phyloP scores from a whole-genome alignment of 306 rosid species.

The Cucurbita ficifolia region DNA sequence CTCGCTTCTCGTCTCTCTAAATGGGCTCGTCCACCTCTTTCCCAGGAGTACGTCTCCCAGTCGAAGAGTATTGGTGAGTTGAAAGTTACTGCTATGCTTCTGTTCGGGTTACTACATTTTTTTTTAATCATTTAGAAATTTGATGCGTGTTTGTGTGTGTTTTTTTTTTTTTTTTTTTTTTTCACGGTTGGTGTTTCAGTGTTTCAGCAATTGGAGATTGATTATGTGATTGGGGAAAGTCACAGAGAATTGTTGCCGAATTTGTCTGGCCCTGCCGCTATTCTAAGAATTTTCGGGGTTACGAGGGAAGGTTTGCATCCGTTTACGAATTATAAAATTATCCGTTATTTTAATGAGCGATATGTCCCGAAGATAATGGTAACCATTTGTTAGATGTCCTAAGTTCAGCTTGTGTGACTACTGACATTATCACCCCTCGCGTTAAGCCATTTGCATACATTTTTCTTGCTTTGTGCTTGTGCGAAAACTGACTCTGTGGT shows the following conservation, averaged over 20 bases:
- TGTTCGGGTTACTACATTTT: conserved; percentile 22
- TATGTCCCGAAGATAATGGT: neutral
- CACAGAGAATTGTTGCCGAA: conserved; percentile 48
- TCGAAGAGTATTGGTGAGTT: conserved; percentile 50
- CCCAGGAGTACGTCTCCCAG: conserved; percentile 33
- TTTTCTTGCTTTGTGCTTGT: neutral
- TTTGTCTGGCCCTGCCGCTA: conserved; percentile 64
- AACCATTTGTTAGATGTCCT: neutral
- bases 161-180: neutral
- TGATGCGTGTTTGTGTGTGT: neutral
- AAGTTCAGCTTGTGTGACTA: neutral
- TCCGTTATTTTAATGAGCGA: neutral
- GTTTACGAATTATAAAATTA: neutral
- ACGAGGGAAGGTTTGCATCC: conserved; percentile 64
- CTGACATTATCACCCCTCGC: neutral
- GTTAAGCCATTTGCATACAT: neutral
- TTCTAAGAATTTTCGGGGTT: conserved; percentile 85
- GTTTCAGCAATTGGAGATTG: conserved; percentile 91
- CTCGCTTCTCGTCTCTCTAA: conserved; percentile 50
- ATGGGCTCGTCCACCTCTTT: conserved; percentile 72
- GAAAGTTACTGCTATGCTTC: neutral
- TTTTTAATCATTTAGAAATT: conserved; percentile 4
- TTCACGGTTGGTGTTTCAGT: conserved; percentile 18
- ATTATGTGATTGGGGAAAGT: conserved; percentile 72
- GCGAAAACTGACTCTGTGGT: neutral